Conservation (phyloP, 2,329 filamentous ascomycete species). For the Rutstroemia sp. region DNA sequence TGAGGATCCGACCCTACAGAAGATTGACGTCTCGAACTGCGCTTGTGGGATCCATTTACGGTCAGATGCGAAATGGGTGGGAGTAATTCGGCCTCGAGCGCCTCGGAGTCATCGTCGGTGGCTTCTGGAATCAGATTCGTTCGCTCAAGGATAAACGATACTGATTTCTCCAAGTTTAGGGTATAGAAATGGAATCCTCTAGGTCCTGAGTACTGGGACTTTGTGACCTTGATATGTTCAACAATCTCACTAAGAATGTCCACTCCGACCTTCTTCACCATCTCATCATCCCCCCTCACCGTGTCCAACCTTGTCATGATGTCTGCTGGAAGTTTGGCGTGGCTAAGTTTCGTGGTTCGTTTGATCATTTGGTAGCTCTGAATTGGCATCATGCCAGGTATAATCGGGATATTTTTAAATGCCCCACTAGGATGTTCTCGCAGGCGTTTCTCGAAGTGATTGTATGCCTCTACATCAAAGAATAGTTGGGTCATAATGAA, state of each 20-base stretch:
- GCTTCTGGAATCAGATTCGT: constrained; percentile 68
- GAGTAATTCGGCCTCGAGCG: constrained; percentile 36
- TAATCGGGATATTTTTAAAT: constrained; percentile 82
- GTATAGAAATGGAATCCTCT: constrained; percentile 97
- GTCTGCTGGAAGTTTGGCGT: constrained; percentile 68
- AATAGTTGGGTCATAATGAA: constrained; percentile 99
- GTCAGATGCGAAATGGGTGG: constrained; percentile 26
- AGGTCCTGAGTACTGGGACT: constrained; percentile 49
- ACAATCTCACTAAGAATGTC: constrained; percentile 81
- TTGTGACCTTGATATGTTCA: constrained; percentile 60
- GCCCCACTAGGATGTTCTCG: constrained; percentile 74
- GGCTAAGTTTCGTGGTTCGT: constrained; percentile 87
- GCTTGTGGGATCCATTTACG: constrained; percentile 5
- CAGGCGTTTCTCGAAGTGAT: constrained; percentile 68
- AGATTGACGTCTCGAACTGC: constrained; percentile 24
- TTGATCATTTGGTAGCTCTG: constrained; percentile 96
- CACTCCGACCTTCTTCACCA: constrained; percentile 72
- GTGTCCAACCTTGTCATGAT: constrained; percentile 64
- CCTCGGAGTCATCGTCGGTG: constrained; percentile 38
- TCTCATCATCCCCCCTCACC: constrained; percentile 72
- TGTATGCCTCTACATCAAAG: constrained; percentile 81
- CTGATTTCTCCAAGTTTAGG: constrained; percentile 89
- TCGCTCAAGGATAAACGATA: constrained; percentile 84
- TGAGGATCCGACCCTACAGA: constrained; percentile 77
- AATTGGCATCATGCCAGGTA: constrained; percentile 94